Percentiles rank a stretch among this genome's conserved stretches.
These are phyloP conservation scores for Curvularia verruculosa DNA, from an alignment of 2,329 filamentous ascomycete species.

Conservation along the genomic window DNA sequence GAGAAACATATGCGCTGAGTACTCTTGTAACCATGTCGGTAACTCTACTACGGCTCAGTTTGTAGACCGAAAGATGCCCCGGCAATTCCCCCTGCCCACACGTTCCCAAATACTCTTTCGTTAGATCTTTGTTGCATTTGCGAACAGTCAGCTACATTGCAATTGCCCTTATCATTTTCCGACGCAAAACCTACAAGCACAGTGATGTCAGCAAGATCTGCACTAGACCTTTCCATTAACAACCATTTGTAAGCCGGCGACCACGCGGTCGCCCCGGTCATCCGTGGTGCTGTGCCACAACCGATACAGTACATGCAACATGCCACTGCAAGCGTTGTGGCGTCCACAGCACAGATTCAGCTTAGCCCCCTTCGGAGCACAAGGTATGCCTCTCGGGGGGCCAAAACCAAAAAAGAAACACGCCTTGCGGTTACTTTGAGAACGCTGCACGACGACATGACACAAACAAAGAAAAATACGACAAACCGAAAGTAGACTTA, in stretches of 20 bases:
- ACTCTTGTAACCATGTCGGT: background rate
- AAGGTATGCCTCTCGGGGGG: conserved; percentile 12
- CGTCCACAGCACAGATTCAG: conserved; percentile 11
- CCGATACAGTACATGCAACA: conserved; percentile 8
- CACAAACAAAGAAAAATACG: background rate
- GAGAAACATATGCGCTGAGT: background rate
- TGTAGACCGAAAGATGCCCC: background rate
- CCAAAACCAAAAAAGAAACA: conserved; percentile 8
- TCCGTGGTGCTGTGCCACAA: conserved; percentile 8
- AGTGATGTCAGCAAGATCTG: conserved; percentile 9
- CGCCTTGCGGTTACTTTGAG: conserved; percentile 9
- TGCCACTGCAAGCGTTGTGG: conserved; percentile 31
- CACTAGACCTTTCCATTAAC: background rate
- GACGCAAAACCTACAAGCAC: conserved; percentile 31
- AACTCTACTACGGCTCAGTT: background rate
- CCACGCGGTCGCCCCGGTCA: conserved; percentile 5
- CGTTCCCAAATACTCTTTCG: background rate
- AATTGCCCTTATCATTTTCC: conserved; percentile 24
- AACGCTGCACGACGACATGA: conserved; percentile 1
- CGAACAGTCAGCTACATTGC: background rate
- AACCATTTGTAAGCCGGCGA: conserved; percentile 13
- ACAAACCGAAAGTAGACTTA: conserved; percentile 56
- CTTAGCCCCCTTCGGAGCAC: conserved; percentile 8
- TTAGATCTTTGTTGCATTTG: background rate
- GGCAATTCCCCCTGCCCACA: background rate